Base-by-base conservation (phyloP, 2,329 filamentous ascomycete genomes). In the Fusarium vanettenii region DNA sequence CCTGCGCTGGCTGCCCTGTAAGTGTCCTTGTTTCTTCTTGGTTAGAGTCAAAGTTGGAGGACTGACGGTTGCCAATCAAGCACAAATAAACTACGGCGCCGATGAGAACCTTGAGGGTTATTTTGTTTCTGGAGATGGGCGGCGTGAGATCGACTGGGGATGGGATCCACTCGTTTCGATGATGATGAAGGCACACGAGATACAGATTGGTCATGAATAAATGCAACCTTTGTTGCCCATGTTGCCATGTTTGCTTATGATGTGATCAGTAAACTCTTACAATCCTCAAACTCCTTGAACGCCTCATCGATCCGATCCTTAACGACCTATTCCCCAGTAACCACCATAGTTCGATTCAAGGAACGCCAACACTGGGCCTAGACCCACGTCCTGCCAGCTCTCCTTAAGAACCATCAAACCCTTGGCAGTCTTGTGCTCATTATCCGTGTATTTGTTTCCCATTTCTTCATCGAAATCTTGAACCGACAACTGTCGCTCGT, bases 1-100 rank as follows among this genome's bases (percentile, higher is more conserved):
- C 84, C 73, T 86, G 85, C 75, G 73, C 79, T 56, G 80, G 80
- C 78, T 86, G 85, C 83, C 84, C 84, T 75, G 85, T 86, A 82
- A 78, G 84, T 31, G 16, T 37, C 25, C 25, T 52, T 52, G 43
- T 29, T 59, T 57, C 70, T 55, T 73, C 65, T 43, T 59, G 56
- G 60, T 65, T n/a, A 69, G 72, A 63, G 56, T 39, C 43, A 55
- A 66, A 43, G 25, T 16, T 45, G n/a, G 43, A 65, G 63, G 39
- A 59, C 74, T 78, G 68, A 78, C 60, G 60, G 10, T 64, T 64
- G 60, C 75, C 73, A 77, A 78, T 77, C 71, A 78, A 79, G 79
- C 76, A 79, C 66, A 80, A 80, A 79, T 79, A 76, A 79, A 52
- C 66, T 43, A 60, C 72, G 60, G 52, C 50, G 27, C 45, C 45